Conservation (phyloP, 2,329 filamentous ascomycete species). For the Verticillium isaacii region DNA sequence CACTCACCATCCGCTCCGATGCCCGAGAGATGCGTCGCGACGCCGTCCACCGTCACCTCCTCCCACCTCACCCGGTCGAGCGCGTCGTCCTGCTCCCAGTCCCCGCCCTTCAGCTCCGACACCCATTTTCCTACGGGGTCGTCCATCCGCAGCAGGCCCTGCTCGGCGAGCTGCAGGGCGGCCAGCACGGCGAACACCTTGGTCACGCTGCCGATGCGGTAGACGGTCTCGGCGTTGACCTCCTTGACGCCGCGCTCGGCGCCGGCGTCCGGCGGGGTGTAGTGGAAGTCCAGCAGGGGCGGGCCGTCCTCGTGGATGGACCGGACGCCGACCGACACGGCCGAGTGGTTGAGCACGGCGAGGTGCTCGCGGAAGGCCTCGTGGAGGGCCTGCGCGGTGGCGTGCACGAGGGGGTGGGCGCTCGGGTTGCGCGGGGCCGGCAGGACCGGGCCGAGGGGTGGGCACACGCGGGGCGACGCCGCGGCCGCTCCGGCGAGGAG, state of each 20-base stretch:
- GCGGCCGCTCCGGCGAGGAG: background rate
- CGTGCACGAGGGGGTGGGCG: conserved; percentile 8
- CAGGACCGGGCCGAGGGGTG: conserved; percentile 9
- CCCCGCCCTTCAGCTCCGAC: conserved; percentile 24
- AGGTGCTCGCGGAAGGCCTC: conserved; percentile 5
- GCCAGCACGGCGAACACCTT: conserved; percentile 22
- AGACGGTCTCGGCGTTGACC: conserved; percentile 28
- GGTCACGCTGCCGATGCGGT: conserved; percentile 35
- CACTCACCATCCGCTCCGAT: conserved; percentile 29
- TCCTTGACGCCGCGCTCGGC: conserved; percentile 14
- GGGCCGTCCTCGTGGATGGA: conserved; percentile 14
- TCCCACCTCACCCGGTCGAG: conserved; percentile 28
- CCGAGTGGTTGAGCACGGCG: conserved; percentile 15
- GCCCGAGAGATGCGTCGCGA: conserved; percentile 41
- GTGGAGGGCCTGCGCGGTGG: conserved; percentile 4
- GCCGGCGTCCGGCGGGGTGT: conserved; percentile 11
- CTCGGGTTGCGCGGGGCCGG: conserved; percentile 5
- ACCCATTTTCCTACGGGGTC: conserved; percentile 40
- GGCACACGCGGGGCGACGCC: conserved; percentile 5
- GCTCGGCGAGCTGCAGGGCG: conserved; percentile 9
- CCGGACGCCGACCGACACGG: conserved; percentile 19
- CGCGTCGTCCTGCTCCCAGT: conserved; percentile 16
- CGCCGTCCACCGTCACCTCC: conserved; percentile 37
- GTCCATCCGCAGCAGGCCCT: conserved; percentile 19
- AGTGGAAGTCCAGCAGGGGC: conserved; percentile 19